Percentiles rank a stretch among this genome's conserved stretches.
Evolutionary conservation across 139 green algal species (phyloP).

Genomic region (Microglena sp.): DNA sequence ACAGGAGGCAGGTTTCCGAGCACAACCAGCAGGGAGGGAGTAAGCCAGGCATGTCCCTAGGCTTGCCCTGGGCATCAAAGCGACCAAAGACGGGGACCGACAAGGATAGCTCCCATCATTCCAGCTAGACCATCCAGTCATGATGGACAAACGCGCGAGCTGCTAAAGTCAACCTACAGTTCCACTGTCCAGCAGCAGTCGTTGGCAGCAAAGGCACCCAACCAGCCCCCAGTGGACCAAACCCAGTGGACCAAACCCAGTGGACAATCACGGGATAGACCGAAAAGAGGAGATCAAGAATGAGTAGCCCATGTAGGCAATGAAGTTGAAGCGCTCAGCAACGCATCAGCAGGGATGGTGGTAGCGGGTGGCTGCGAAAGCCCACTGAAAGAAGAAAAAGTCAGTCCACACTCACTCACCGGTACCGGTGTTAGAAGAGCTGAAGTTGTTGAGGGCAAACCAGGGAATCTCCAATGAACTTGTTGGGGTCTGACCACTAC

Average conservation of each 20-base stretch:
- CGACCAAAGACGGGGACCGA: slow-evolving; percentile 89
- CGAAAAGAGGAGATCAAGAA: slow-evolving; percentile 49
- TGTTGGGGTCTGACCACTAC: too few relatives aligned
- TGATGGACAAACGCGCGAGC: slow-evolving; percentile 65
- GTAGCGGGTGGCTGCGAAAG: slow-evolving; percentile 56
- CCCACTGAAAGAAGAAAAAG: slow-evolving; percentile 69
- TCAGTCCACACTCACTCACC: too few relatives aligned
- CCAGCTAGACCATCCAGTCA: slow-evolving; percentile 57
- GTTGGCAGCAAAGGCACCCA: too few relatives aligned
- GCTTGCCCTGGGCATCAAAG: slow-evolving; percentile 74
- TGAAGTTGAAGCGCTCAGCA: slow-evolving; percentile 63
- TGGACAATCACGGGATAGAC: slow-evolving; percentile 67
- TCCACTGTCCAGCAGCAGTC: slow-evolving; percentile 12
- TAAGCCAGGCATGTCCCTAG: slow-evolving; percentile 56
- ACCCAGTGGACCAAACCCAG: too few relatives aligned
- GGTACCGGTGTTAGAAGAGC: too few relatives aligned
- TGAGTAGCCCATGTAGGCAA: slow-evolving; percentile 54
- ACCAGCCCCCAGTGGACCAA: slow-evolving; percentile 51
- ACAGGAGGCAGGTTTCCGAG: slow-evolving; percentile 68
- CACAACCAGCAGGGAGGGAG: slow-evolving; percentile 39
- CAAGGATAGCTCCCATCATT: slow-evolving; percentile 26
- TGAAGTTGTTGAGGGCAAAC: too few relatives aligned
- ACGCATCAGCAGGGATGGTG: slow-evolving; percentile 59
- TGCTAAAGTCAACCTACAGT: slow-evolving; percentile 60
- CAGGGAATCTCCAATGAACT: too few relatives aligned